These are phyloP conservation scores for Benincasa hispida DNA, from an alignment of 306 rosid genomes.

Conservation along the genomic window DNA sequence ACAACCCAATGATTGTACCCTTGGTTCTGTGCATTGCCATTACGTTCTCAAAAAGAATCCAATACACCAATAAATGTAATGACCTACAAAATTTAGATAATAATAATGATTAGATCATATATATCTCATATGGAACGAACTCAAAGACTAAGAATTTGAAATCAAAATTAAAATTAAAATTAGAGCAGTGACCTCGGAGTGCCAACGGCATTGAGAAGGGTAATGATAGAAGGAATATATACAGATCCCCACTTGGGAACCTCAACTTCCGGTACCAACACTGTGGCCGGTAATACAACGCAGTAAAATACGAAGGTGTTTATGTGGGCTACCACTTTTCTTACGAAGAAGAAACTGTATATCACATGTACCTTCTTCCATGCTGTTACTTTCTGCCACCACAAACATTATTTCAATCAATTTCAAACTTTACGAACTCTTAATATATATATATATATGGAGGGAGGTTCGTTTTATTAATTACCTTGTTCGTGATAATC, in stretches of 20 bases:
- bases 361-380: constrained; percentile 47
- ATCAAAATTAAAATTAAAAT: no score
- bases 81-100: constrained; percentile 22
- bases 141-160: no score
- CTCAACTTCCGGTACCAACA: constrained; percentile 40
- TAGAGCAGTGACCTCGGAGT: constrained; percentile 28
- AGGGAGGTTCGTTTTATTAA: no score
- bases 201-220: constrained; percentile 50
- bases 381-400: constrained; percentile 37
- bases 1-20: constrained; percentile 67
- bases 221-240: constrained; percentile 43
- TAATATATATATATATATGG: no score
- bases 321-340: constrained; percentile 46
- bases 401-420: not conserved
- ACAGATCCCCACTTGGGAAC: constrained; percentile 62
- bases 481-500: constrained; percentile 41
- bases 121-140: no score
- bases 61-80: constrained; percentile 49
- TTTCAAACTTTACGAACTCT: no score
- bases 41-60: constrained; percentile 85
- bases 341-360: constrained; percentile 52
- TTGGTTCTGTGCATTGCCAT: constrained; percentile 80
- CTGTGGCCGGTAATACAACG: constrained; percentile 44
- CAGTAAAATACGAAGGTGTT: constrained; percentile 50
- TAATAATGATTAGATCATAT: no score